Evolutionary conservation across 2,329 filamentous ascomycete species (phyloP), one percentile per base, ranked within the genome.

Genomic region (Alternaria metachromatica): DNA sequence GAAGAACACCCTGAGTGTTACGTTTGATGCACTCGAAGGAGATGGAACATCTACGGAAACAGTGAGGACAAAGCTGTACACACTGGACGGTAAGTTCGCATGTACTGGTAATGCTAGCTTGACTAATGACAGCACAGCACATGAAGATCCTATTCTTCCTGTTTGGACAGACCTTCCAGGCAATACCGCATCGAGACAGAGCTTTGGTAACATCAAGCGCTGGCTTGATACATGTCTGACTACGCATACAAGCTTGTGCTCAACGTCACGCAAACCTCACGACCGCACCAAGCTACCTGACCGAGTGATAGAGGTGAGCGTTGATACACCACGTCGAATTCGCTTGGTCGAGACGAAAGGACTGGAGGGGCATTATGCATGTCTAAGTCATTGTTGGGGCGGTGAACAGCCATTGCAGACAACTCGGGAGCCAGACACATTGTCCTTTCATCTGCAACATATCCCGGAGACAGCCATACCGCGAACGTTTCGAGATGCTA

Each of bases 401-500:
- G 25, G 15, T 18, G 1, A 51, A 5, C 26, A 51, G 26, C 28
- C 49, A 13, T 51, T 30, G 11, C 49, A 18, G 28, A 28, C 49
- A 37, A 37, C 33, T 37, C 13, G 7, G 15, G 10, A 37, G 8
- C 33, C 33, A n/a, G 33, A 37, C 15, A 37, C 33, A n/a, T 2
- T 37, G 33, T 37, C 33, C 5, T 8, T n/a, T 2, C 33, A 37
- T 9, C 33, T 37, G 15, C 13, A 37, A 37, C 7, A n/a, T 4
- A 37, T 37, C 33, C 13, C 13, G n/a, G 33, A 37, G 33, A 15
- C 3, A 20, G 21, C 21, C 25, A 18, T 55, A 20, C 26, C 53
- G 10, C 54, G 46, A 9, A 61, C 63, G 3, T 58, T 62, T 28
- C 49, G 51, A 37, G 58, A 63, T 41, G 54, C 53, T 11, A 37